phyloP scores from a whole-genome alignment of 805 yeast genomes.

The Suhomyces sp. region DNA sequence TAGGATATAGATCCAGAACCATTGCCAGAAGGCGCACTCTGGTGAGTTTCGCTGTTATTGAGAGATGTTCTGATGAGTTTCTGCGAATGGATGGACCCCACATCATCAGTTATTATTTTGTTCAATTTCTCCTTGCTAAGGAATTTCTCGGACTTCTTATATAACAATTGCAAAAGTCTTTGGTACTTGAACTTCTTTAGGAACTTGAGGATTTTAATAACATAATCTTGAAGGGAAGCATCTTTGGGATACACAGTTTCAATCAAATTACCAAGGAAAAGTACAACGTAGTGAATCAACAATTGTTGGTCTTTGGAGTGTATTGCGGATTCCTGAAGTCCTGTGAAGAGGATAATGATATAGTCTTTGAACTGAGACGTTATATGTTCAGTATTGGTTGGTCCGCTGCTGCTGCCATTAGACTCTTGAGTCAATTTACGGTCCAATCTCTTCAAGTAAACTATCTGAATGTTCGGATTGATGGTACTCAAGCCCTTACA shows the following conservation, averaged over 20 bases:
- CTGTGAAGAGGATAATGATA: background rate
- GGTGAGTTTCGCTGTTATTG: background rate
- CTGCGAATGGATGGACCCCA: background rate
- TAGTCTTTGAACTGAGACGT: slow-evolving; percentile 15
- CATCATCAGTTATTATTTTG: slow-evolving; percentile 1
- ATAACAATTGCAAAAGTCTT: slow-evolving; percentile 15
- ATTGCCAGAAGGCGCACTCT: background rate
- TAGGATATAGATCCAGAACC: background rate
- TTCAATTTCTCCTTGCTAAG: slow-evolving; percentile 6
- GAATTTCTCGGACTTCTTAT: slow-evolving; percentile 9
- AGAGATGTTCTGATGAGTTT: no score
- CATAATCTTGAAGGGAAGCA: slow-evolving; percentile 1
- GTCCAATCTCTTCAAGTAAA: slow-evolving; percentile 14
- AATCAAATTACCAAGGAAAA: slow-evolving; percentile 2
- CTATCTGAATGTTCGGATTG: slow-evolving; percentile 9
- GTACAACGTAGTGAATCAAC: slow-evolving; percentile 10
- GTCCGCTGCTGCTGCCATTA: slow-evolving; percentile 5
- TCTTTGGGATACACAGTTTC: slow-evolving; percentile 1
- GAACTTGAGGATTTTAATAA: background rate
- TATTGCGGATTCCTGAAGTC: background rate
- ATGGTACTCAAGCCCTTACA: slow-evolving; percentile 21
- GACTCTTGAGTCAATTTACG: slow-evolving; percentile 3
- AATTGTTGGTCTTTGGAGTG: slow-evolving; percentile 4
- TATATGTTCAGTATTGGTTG: slow-evolving; percentile 11
- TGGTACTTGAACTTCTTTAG: slow-evolving; percentile 11